These are phyloP conservation scores for Conringia planisiliqua DNA, from an alignment of 345 rosid species.

Conservation along the genomic window DNA sequence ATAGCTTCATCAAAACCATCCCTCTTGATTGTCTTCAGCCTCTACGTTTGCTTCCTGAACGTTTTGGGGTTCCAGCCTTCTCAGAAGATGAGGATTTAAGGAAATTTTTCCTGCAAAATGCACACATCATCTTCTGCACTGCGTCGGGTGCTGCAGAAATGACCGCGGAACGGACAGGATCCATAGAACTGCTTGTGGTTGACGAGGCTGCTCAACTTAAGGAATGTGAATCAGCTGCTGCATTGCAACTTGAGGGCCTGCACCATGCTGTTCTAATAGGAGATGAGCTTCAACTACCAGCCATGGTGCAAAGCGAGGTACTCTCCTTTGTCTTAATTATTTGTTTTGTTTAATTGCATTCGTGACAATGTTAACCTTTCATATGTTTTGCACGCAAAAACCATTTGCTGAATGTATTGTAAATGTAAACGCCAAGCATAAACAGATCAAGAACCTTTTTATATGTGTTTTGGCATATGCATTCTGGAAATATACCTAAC, in stretches of 20 bases:
- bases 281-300: slow-evolving; percentile 46
- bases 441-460: too few relatives aligned
- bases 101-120: too few relatives aligned
- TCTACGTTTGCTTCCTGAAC: neutral
- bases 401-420: too few relatives aligned
- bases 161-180: neutral
- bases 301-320: slow-evolving; percentile 47
- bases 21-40: slow-evolving; percentile 13
- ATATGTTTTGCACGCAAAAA: too few relatives aligned
- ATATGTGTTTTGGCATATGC: too few relatives aligned
- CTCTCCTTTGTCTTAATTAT: neutral
- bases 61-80: neutral
- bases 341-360: too few relatives aligned
- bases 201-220: slow-evolving; percentile 52
- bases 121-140: slow-evolving; percentile 39
- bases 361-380: too few relatives aligned
- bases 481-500: too few relatives aligned
- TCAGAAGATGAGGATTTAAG: neutral
- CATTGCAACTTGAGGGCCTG: slow-evolving; percentile 43
- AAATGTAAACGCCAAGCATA: too few relatives aligned
- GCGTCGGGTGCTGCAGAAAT: slow-evolving; percentile 36
- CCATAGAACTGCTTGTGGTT: slow-evolving; percentile 33
- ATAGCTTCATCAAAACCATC: too few relatives aligned
- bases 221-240: slow-evolving; percentile 46
- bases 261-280: slow-evolving; percentile 43